phyloP scores from a whole-genome alignment of 768 basidiomycete species.

The Favolaschia claudopus region DNA sequence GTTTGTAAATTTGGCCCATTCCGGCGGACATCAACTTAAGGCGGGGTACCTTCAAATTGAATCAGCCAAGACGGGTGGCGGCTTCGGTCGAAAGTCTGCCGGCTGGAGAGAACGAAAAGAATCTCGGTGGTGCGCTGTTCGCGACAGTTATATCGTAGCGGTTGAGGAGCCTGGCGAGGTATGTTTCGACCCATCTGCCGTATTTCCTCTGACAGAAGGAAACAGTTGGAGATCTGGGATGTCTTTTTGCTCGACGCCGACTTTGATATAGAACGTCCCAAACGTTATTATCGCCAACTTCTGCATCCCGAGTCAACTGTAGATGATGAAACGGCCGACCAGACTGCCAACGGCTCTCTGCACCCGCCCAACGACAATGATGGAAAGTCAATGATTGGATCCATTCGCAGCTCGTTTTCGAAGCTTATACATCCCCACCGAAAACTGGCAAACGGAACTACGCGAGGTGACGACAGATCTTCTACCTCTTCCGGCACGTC shows the following conservation, averaged over 20 bases:
- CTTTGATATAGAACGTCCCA: constrained; percentile 91
- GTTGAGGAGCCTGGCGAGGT: constrained; percentile 90
- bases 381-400: constrained; percentile 51
- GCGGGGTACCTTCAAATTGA: constrained; percentile 82
- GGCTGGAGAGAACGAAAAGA: constrained; percentile 67
- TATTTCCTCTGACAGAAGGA: background rate
- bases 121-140: constrained; percentile 88
- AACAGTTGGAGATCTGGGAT: constrained; percentile 85
- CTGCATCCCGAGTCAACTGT: constrained; percentile 49
- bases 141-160: constrained; percentile 91
- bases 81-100: constrained; percentile 72
- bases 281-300: constrained; percentile 84
- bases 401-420: constrained; percentile 56
- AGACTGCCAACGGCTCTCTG: background rate
- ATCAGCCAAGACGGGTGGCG: constrained; percentile 55
- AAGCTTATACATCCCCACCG: constrained; percentile 49
- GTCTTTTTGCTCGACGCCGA: constrained; percentile 92
- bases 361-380: constrained; percentile 37
- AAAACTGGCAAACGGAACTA: constrained; percentile 24
- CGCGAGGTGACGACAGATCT: constrained; percentile 31
- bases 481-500: constrained; percentile 43
- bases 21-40: constrained; percentile 90
- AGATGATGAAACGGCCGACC: constrained; percentile 23
- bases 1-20: constrained; percentile 78
- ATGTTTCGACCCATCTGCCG: constrained; percentile 4